Conservation (phyloP, 2,329 filamentous ascomycete genomes). For the Aspergillus sp. region DNA sequence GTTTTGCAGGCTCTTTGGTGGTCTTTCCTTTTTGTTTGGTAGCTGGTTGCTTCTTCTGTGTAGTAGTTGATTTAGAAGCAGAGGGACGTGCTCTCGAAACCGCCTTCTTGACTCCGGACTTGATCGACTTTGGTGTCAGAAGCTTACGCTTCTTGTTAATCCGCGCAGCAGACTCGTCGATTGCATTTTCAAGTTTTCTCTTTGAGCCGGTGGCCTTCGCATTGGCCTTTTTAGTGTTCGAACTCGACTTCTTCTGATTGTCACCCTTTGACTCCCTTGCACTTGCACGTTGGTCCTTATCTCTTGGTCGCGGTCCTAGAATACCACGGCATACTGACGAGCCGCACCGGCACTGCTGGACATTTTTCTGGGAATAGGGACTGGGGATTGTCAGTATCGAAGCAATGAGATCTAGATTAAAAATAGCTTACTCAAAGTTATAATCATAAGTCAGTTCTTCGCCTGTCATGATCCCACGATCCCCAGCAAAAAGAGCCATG, state of each 20-base stretch:
- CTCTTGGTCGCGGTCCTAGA: constrained; percentile 53
- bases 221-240: constrained; percentile 11
- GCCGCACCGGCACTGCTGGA: constrained; percentile 61
- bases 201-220: constrained; percentile 22
- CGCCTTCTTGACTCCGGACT: constrained; percentile 27
- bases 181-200: constrained; percentile 25
- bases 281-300: constrained; percentile 36
- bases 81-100: constrained; percentile 18
- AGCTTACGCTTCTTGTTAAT: constrained; percentile 29
- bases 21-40: constrained; percentile 11
- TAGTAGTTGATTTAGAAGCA: constrained; percentile 15
- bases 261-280: constrained; percentile 18
- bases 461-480: constrained; percentile 83
- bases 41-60: constrained; percentile 12
- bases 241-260: constrained; percentile 19
- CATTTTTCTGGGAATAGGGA: constrained; percentile 57
- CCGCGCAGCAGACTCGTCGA: constrained; percentile 21
- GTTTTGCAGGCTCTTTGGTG: constrained; percentile 10
- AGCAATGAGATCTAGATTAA: background rate
- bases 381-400: constrained; percentile 23
- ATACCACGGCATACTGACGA: constrained; percentile 58
- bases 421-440: constrained; percentile 58
- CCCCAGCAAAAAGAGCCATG: constrained; percentile 94
- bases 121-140: constrained; percentile 23
- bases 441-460: constrained; percentile 96